Evolutionary conservation across 805 yeast genomes (phyloP), one percentile per base, ranked within the genome.

Genomic region (Candida suzukii): DNA sequence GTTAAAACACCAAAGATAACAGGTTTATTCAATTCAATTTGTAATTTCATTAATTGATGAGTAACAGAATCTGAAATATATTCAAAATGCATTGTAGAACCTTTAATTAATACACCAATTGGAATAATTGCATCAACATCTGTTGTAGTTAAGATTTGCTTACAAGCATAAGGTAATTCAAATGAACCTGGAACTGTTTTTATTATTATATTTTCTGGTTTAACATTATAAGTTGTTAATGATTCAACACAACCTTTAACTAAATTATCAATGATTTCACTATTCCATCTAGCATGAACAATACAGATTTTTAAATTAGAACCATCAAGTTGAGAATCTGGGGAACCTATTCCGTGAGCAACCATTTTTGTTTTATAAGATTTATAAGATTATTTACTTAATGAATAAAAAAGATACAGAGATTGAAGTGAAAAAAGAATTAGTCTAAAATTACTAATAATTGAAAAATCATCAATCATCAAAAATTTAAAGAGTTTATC

Each of bases 81-180:
- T 66, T 93, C 99, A 60, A 93, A 93, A 67, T 93, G 99, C 96
- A 88, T 88, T 29, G 98, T 93, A 30, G 90, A 80, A 41, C 99
- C 99, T 68, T 93, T 93, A 66, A 93, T 91, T 56, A 93, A 72
- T 30, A 85, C 90, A 42, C 99, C 99, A 52, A 93, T 88, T 41
- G 98, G 90, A 44, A 93, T 86, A 30, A 91, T 76, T 5, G 91
- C 96, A 61, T 93, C 96, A 12, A 31, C 18, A 18, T 83, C 66
- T 20, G 62, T 58, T 43, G 73, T 67, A 46, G 68, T 71, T 17
- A 71, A 71, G 33, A 68, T 63, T 47, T 79, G 64, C 46, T 67
- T 66, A 24, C 88, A 70, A 28, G 88, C 97, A 59, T 69, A 85
- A 14, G 99, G 99, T 48, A 93, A 72, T 68, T 93, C 99, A 58